phyloP scores from a whole-genome alignment of 352 stramenopile genomes.

The Globisporangium spinosum region DNA sequence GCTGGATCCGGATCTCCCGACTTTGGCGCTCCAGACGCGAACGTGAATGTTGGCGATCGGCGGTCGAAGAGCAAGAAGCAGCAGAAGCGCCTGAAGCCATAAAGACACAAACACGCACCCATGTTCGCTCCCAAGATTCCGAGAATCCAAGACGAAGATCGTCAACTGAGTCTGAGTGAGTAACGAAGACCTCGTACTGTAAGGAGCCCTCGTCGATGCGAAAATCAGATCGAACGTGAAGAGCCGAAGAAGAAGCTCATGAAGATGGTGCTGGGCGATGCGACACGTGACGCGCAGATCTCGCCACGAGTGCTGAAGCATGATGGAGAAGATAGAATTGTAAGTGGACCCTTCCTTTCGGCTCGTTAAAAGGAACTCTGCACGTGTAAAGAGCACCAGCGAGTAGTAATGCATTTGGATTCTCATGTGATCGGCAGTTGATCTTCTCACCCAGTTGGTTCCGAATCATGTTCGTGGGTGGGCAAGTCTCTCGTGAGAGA shows the following conservation, averaged over 20 bases:
- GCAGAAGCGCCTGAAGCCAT: conserved; percentile 17
- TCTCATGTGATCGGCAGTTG: neutral
- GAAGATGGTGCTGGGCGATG: neutral
- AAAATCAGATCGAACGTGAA: neutral
- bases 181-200: conserved; percentile 1
- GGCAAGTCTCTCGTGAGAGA: neutral
- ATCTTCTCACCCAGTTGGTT: neutral
- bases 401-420: neutral
- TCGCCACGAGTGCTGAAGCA: neutral
- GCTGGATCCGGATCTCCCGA: neutral
- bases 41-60: conserved; percentile 10
- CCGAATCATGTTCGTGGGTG: neutral
- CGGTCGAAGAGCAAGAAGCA: conserved; percentile 11
- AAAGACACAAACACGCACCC: neutral
- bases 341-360: neutral
- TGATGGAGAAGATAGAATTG: neutral
- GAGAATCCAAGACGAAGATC: neutral
- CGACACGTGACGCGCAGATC: neutral
- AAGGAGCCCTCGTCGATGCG: neutral
- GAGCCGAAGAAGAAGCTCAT: neutral
- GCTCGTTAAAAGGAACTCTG: neutral
- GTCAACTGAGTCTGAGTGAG: neutral
- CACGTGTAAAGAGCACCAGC: neutral
- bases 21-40: conserved; percentile 3
- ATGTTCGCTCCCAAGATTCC: neutral